phyloP scores from a whole-genome alignment of 345 rosid species.

The Clarkia xantiana region DNA sequence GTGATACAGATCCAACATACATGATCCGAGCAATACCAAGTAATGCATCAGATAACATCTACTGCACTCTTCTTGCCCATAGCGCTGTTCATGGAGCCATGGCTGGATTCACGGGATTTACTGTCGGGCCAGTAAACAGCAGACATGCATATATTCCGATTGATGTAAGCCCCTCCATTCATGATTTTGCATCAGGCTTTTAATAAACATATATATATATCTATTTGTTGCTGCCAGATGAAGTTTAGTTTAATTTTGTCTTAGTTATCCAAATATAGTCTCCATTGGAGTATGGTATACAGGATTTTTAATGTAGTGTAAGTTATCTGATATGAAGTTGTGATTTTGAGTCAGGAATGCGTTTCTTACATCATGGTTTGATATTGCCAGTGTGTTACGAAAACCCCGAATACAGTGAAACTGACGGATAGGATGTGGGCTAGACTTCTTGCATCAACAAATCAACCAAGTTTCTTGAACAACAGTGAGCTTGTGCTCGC shows the following conservation, averaged over 20 bases:
- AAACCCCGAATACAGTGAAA: conserved; percentile 57
- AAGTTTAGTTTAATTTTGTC: no score
- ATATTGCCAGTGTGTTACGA: conserved; percentile 63
- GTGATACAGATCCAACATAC: conserved; percentile 69
- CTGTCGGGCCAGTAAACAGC: conserved; percentile 89
- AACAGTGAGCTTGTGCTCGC: conserved; percentile 19
- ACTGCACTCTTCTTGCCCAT: conserved; percentile 96
- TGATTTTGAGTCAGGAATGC: not conserved
- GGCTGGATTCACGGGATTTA: conserved; percentile 96
- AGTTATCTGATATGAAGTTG: no score
- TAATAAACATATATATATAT: no score
- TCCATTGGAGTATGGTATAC: no score
- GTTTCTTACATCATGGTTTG: not conserved
- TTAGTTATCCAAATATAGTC: no score
- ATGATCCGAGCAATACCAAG: conserved; percentile 92
- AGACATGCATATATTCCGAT: conserved; percentile 86
- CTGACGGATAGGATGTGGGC: conserved; percentile 97
- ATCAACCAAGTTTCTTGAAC: conserved; percentile 76
- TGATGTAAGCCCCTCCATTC: conserved; percentile 30
- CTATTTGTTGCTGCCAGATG: no score
- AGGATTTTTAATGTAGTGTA: no score
- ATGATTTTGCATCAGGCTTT: no score
- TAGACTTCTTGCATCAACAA: conserved; percentile 86
- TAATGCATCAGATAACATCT: conserved; percentile 87
- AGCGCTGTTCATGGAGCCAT: conserved; percentile 97